Evolutionary conservation across 2,329 filamentous ascomycete genomes (phyloP), one percentile per base, ranked within the genome.

Genomic region (Didymella pinodella): DNA sequence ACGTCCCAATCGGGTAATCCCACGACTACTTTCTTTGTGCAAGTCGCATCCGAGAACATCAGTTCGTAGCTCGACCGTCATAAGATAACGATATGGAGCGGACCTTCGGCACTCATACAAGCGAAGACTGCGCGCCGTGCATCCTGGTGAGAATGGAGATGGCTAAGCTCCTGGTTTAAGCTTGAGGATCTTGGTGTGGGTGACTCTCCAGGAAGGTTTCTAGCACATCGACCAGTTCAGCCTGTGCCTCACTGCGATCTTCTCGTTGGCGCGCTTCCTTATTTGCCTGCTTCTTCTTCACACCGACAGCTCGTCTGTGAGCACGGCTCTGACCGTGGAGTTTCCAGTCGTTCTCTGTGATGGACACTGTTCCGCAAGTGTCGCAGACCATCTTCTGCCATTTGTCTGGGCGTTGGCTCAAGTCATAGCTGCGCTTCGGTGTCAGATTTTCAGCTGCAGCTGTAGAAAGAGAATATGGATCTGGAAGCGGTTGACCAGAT

Each of bases 321-420:
- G 78, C 75, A 36, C 82, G 79, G 56, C 86, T 86, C 50, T 80
- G 80, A 11, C 85, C 69, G 72, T 89, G 87, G 34, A 80, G 71
- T 20, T 78, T 72, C 86, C 86, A 89, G 61, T 88, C 83, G 28
- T 82, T 81, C 57, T 84, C 81, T 0, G 82, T 85, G 34, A 84
- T 81, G 57, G 84, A 79, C 1, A 82, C 83, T 48, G 82, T 84
- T 16, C 81, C 79, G 71, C 95, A 99, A 0, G 88, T 65, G 2
- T 92, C 87, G 70, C 95, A 99, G 18, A 83, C 85, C 65, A 84
- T 81, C 61, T 82, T 81, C 26, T 80, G 71, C 75, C 82, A 84
- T 2, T 80, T 70, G 57, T 83, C 80, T 7, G 77, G 73, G 31
- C 78, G 70, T 49, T 80, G 70, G 14, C 77, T 66, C 22, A 80